Percentiles rank a stretch among this genome's conserved stretches.
Conservation (phyloP, 768 basidiomycete species). For the Hebeloma cylindrosporum region DNA sequence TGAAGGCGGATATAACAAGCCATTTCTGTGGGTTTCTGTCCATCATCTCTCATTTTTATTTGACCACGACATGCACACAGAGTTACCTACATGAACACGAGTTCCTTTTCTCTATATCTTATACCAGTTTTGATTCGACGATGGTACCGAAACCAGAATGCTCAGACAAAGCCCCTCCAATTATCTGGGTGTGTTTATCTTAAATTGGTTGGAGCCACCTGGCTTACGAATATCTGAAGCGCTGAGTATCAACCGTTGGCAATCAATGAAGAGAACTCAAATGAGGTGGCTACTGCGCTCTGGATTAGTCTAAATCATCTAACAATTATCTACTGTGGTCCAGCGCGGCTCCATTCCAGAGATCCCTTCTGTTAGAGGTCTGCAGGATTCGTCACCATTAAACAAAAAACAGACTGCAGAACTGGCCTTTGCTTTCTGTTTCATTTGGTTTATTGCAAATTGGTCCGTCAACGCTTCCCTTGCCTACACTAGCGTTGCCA, state of each 20-base stretch:
- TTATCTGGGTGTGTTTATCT: conserved; percentile 9
- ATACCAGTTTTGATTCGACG: conserved; percentile 29
- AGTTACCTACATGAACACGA: conserved; percentile 81
- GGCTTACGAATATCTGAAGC: background rate
- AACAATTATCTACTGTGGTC: background rate
- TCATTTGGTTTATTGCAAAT: conserved; percentile 94
- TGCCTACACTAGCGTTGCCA: conserved; percentile 90
- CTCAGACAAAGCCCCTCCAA: background rate
- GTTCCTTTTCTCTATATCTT: conserved; percentile 63
- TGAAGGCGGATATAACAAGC: conserved; percentile 76
- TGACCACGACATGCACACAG: conserved; percentile 21
- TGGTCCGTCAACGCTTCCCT: conserved; percentile 86
- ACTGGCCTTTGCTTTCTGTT: conserved; percentile 78
- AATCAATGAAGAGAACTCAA: conserved; percentile 15
- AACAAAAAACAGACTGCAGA: conserved; percentile 65
- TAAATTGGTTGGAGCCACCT: background rate
- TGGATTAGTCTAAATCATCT: background rate
- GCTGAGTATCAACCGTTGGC: conserved; percentile 28
- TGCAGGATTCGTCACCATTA: conserved; percentile 21
- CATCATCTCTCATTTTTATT: conserved; percentile 60
- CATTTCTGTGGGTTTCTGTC: conserved; percentile 60
- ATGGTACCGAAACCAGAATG: conserved; percentile 16
- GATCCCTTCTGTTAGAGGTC: background rate
- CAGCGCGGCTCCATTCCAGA: conserved; percentile 2
- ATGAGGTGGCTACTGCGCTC: conserved; percentile 6